Evolutionary conservation across 306 rosid genomes (phyloP), one percentile per base, ranked within the genome.

Genomic region (Geum urbanum): DNA sequence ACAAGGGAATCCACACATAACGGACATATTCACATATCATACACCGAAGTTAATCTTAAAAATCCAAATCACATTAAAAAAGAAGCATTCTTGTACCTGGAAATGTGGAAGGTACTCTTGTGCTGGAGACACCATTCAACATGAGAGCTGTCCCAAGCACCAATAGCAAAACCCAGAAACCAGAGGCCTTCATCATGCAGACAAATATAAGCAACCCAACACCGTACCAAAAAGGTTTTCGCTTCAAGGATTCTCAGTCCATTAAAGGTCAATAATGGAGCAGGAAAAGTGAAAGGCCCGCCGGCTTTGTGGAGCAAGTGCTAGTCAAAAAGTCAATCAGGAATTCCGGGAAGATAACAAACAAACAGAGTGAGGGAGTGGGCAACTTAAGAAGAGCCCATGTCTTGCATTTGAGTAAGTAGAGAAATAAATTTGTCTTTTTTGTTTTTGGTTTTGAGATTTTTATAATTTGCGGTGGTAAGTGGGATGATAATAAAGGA

Each of bases 181-280:
- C 78, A 76, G 90, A 84, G 83, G 70, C 55, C 85, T 86, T 90
- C 98, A 84, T 90, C 98, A 53, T 74, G 75, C 59, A 63, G 60
- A 63, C 37, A 60, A 35, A 19, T 55, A 32, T 63, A 32, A 32
- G 37, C 32, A 46, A 43, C n/a, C n/a, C 24, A 27, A 27, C 67
- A 35, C 46, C 64, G n/a, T n/a, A n/a, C n/a, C n/a, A n/a, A n/a
- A 71, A 27, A 52, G 61, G 3, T 18, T 41, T 57, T 57, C 6
- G 14, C 6, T 49, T 24, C 60, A 60, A 67, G 50, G 35, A 58
- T 0, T 66, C 50, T 32, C 37, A 4, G 63, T 47, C 61, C 74
- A 70, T 14, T 35, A 61, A 18, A 70, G 19, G 9, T 19, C 5
- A 24, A 13, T 51, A 15, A 37, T 35, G 37, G n/a, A 19, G 41